Base-by-base conservation (phyloP, 306 rosid species). In the Trichosanthes truncata region DNA sequence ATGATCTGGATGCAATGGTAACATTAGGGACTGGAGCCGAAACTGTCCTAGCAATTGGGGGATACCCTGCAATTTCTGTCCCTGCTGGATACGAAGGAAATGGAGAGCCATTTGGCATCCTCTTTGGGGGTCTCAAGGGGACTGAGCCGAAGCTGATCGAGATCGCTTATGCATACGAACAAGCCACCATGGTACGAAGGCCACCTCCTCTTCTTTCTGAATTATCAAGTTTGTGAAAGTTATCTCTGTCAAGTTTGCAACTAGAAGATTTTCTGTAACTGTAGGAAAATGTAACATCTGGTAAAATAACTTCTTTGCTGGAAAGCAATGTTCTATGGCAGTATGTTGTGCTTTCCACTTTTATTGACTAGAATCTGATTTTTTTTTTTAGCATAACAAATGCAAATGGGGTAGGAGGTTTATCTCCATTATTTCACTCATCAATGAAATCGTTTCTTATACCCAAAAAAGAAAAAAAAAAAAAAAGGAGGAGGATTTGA, bases 91-190 rank as follows among this genome's bases (percentile, higher is more conserved):
- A 82, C 45, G 80, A 79, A 36, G 48, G 29, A 49, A 33, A 57
- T 15, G 83, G 82, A 36, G 81, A 59, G 80, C 90, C 86, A 2
- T 82, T 84, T 76, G 90, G 90, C 0, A 73, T 87, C 25, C 81
- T 84, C 29, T 84, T 87, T 21, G 85, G 86, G 9, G 88, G 88
- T 26, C 79, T 84, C 5, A 84, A 78, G 76, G 90, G 88, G 33
- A 57, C 80, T 0, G 88, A 87, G 76, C 86, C 88, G 15, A 83
- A 67, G 78, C 78, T 84, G 71, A 87, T 84, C 14, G 86, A 87
- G 88, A 81, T 84, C 38, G 84, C 88, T 36, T 81, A 82, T 55
- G 85, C 66, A 4, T 87, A 84, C 66, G 90, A 87, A 77, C 87
- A 84, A 82, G 84, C 86, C 35, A 80, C 86, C 21, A 21, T 14